These are phyloP conservation scores for Erythrophleum ivorense DNA, from an alignment of 331 rosid genomes.

Conservation along the genomic window DNA sequence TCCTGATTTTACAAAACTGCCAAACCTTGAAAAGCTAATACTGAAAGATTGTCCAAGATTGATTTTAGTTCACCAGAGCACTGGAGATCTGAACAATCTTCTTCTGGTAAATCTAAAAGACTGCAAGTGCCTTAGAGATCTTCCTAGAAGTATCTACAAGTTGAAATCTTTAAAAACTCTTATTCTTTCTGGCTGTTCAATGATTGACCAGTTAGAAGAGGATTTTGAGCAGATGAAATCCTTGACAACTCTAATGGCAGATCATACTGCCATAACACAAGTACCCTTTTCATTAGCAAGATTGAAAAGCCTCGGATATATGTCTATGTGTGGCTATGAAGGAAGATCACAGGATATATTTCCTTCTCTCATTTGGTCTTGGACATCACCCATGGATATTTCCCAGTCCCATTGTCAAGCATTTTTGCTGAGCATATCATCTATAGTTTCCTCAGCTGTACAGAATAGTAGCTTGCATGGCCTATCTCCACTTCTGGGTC, in stretches of 20 bases:
- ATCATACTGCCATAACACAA: neutral
- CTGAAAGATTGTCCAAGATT: neutral
- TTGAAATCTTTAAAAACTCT: neutral
- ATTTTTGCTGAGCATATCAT: neutral
- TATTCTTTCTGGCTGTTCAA: neutral
- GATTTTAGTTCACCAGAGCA: neutral
- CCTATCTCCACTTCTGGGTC: neutral
- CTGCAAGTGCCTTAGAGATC: neutral
- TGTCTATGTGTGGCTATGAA: neutral
- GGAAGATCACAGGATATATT: neutral
- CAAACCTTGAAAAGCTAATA: neutral
- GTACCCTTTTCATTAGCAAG: neutral
- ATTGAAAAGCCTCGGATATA: neutral
- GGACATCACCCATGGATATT: neutral
- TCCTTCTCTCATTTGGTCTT: constrained; percentile 8
- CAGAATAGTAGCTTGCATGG: neutral
- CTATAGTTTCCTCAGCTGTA: neutral
- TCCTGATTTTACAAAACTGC: neutral
- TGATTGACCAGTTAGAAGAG: neutral
- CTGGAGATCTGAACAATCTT: neutral
- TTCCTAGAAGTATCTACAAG: neutral
- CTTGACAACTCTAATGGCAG: neutral
- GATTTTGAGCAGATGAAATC: constrained; percentile 12
- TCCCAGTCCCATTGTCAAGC: neutral
- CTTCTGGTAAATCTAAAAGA: neutral